Base-by-base conservation (phyloP, 352 stramenopile species). In the Phytophthora constricta region DNA sequence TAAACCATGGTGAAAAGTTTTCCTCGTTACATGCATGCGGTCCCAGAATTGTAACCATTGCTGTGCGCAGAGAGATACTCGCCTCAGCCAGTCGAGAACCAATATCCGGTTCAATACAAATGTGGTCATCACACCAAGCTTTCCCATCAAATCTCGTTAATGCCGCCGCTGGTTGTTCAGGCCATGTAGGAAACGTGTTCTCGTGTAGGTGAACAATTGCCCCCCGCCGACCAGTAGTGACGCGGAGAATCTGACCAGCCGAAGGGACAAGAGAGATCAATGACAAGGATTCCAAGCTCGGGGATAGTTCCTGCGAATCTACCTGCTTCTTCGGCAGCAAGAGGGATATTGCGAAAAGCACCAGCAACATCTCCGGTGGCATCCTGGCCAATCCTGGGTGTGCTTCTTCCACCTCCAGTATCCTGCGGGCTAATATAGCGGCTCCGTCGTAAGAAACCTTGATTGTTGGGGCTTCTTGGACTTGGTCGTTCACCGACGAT, bases 111-210 rank as follows among this genome's bases (percentile, higher is more conserved):
- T 70, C 55, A 17, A 58, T 46, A 11, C 54, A 70, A n/a, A 58
- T 58, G 25, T 65, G 50, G n/a, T 70, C 54, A 28, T 70, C 62
- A 28, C 62, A 70, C 49, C 55, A 61, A 1, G 42, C 54, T 23
- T 61, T 64, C 0, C 47, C 55, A 23, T 65, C 42, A 23, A 70
- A 57, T 1, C 1, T 1, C n/a, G 23, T 20, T 1, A 20, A 14
- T 17, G 16, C 46, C 9, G 9, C 17, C 1, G 8, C 0, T 2
- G 41, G 48, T 43, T 61, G 54, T 16, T 39, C 5, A 17, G 49
- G 16, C 42, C 50, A 67, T 2, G 1, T 23, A 13, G 59, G 59
- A n/a, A n/a, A n/a, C n/a, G n/a, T n/a, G n/a, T n/a, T 8, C 1
- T 3, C 2, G 48, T 66, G 22, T 8, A 67, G 9, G 13, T 67